Conservation (phyloP, 2,329 filamentous ascomycete genomes). For the Arthrinium puccinioides region DNA sequence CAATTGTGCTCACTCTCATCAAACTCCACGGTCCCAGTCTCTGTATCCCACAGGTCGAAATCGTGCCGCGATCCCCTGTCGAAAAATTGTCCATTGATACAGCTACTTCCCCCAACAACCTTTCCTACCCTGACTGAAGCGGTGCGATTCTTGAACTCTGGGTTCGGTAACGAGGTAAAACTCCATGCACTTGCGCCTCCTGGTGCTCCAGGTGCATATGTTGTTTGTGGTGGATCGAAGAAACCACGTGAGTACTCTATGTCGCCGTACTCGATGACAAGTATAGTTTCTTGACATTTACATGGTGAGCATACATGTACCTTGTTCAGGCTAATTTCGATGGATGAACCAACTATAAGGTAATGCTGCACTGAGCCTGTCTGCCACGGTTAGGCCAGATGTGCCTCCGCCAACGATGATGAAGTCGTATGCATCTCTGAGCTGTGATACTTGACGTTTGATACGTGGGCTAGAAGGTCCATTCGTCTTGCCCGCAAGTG, state of each 20-base stretch:
- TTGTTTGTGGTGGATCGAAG: slow-evolving; percentile 5
- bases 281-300: slow-evolving; percentile 8
- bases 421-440: slow-evolving; percentile 22
- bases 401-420: slow-evolving; percentile 24
- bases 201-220: background rate
- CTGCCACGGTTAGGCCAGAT: slow-evolving; percentile 24
- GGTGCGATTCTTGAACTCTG: slow-evolving; percentile 16
- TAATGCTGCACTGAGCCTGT: slow-evolving; percentile 22
- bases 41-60: slow-evolving; percentile 26
- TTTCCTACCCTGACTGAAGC: slow-evolving; percentile 23
- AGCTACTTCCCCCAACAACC: slow-evolving; percentile 27
- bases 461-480: no score
- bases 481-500: no score
- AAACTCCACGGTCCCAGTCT: slow-evolving; percentile 14
- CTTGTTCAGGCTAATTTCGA: background rate
- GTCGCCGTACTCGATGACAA: slow-evolving; percentile 10
- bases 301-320: background rate
- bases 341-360: slow-evolving; percentile 15
- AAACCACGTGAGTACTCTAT: slow-evolving; percentile 1
- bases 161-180: background rate
- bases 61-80: slow-evolving; percentile 28
- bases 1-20: slow-evolving; percentile 11
- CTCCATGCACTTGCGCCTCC: background rate
- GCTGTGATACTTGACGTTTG: slow-evolving; percentile 17
- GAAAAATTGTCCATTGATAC: slow-evolving; percentile 30